Conservation (phyloP, 2,329 filamentous ascomycete genomes). For the Aspergillus aculeatinus region DNA sequence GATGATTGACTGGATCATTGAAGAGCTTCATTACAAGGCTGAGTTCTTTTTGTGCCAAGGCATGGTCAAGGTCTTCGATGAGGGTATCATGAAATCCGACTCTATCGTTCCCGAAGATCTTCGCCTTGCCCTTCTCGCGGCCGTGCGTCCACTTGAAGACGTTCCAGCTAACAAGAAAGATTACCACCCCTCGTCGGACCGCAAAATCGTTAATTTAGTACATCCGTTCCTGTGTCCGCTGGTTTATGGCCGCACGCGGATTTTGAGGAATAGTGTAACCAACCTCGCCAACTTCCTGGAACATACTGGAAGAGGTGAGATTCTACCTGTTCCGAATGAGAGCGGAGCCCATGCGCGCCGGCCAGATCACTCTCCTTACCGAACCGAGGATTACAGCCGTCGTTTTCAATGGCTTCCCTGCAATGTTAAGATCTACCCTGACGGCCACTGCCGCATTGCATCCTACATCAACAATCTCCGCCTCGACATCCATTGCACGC, state of each 20-base stretch:
- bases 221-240: slow-evolving; percentile 57
- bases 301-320: slow-evolving; percentile 28
- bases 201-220: slow-evolving; percentile 62
- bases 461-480: slow-evolving; percentile 50
- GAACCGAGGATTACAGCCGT: slow-evolving; percentile 20
- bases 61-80: neutral
- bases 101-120: neutral
- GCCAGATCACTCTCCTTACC: neutral
- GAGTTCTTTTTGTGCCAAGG: neutral
- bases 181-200: slow-evolving; percentile 61
- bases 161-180: slow-evolving; percentile 51
- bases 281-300: slow-evolving; percentile 26
- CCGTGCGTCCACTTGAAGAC: slow-evolving; percentile 52
- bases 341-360: too few relatives aligned
- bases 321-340: neutral
- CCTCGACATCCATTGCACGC: slow-evolving; percentile 29
- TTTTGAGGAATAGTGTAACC: slow-evolving; percentile 23
- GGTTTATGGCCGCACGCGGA: slow-evolving; percentile 29
- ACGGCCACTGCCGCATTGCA: slow-evolving; percentile 27
- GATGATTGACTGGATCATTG: neutral
- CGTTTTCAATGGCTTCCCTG: slow-evolving; percentile 51
- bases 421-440: slow-evolving; percentile 32
- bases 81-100: neutral
- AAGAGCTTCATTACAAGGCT: neutral
- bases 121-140: slow-evolving; percentile 7